Base-by-base conservation (phyloP, 352 stramenopile genomes). In the Elongisporangium anandrum region DNA sequence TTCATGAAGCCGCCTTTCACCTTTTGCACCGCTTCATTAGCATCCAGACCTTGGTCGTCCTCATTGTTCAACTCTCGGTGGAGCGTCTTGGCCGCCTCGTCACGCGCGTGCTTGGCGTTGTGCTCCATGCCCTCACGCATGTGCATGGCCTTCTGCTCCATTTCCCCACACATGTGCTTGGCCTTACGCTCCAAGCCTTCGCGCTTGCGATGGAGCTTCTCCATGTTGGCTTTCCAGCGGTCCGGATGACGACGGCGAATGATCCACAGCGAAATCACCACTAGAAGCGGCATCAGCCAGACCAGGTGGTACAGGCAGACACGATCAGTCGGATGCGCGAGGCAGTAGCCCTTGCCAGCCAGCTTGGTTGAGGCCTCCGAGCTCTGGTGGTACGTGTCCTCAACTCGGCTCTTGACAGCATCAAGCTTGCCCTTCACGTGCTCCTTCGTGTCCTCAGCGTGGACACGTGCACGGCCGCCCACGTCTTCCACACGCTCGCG, bases 171-270 rank as follows among this genome's bases (percentile, higher is more conserved):
- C 6, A 45, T 4, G 34, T 45, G 34, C n/a, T 74, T 56, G 9
- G 68, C 52, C 57, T 76, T 75, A 3, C 74, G 24, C 56, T 66
- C 61, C 52, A 92, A 47, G 23, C 69, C 70, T 38, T 71, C 65
- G 24, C 76, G 70, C 52, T 85, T 76, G 34, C 61, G 59, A 45
- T 72, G 65, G 19, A 91, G 66, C 56, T 72, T 80, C 54, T 82
- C 70, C 64, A 88, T 73, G 41, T 71, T 63, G 0, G 73, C 73
- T 2, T 78, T 76, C 79, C 79, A 92, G 53, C 81, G 77, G 53
- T 90, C 83, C 26, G 82, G 79, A 63, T 90, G 86, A 22, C 72
- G 79, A 22, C 79, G 79, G 50, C 79, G 82, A 22, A 85, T 49
- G 54, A 85, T 57, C 29, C 70, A 63, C 22, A 77, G 21, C 21